These are phyloP conservation scores for Hypoxylon rubiginosum DNA, from an alignment of 2,329 filamentous ascomycete genomes.

Conservation along the genomic window DNA sequence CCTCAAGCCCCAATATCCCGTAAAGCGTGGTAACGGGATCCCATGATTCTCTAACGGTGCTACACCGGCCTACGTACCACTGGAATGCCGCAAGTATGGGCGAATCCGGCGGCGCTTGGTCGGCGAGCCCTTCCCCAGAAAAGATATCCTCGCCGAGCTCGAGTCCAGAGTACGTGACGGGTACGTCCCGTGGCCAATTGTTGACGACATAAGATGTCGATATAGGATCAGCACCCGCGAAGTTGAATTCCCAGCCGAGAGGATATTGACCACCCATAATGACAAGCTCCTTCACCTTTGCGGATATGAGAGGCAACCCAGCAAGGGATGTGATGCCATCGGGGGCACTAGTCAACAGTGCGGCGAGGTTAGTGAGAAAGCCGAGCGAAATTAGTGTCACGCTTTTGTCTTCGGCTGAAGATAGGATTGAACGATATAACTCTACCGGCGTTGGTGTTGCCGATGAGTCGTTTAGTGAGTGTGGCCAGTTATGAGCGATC, in stretches of 20 bases:
- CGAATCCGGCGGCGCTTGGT: constrained; percentile 50
- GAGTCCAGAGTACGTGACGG: constrained; percentile 58
- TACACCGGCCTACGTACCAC: constrained; percentile 55
- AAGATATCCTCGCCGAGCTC: constrained; percentile 60
- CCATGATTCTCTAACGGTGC: constrained; percentile 55
- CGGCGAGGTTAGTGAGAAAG: constrained; percentile 63
- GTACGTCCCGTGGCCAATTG: constrained; percentile 55
- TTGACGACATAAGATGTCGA: constrained; percentile 60
- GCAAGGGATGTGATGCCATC: constrained; percentile 57
- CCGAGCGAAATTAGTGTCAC: constrained; percentile 62
- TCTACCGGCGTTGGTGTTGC: constrained; percentile 52
- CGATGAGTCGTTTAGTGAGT: constrained; percentile 28
- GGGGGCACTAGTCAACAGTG: constrained; percentile 59
- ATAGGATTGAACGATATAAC: constrained; percentile 60
- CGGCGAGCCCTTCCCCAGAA: constrained; percentile 56
- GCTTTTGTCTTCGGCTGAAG: constrained; percentile 56
- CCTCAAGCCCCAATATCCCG: constrained; percentile 53
- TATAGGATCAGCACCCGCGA: constrained; percentile 57
- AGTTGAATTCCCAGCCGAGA: constrained; percentile 63
- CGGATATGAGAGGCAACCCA: constrained; percentile 57
- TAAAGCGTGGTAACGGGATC: constrained; percentile 60
- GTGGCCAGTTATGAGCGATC: constrained; percentile 57
- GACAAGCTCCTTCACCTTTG: constrained; percentile 63
- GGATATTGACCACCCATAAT: constrained; percentile 67
- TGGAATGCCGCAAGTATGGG: constrained; percentile 57